phyloP scores from a whole-genome alignment of 2,329 filamentous ascomycete genomes.

The Aspergillus sojae region DNA sequence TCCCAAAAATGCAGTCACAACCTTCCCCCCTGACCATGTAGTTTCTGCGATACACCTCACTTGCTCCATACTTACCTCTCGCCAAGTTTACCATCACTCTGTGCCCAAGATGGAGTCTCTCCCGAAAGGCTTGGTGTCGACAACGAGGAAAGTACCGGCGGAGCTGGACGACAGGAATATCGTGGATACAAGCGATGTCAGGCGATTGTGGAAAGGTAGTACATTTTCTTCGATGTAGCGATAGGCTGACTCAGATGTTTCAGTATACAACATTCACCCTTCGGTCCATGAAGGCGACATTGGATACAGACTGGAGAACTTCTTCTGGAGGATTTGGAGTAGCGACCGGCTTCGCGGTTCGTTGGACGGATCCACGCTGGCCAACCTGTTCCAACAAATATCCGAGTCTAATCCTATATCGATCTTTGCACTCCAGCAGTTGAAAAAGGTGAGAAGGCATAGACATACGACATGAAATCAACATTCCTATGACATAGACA shows the following conservation, averaged over 20 bases:
- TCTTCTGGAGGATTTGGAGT: slow-evolving; percentile 58
- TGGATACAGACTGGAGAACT: slow-evolving; percentile 52
- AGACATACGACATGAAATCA: too few species aligned
- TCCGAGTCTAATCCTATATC: slow-evolving; percentile 34
- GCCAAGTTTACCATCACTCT: not conserved
- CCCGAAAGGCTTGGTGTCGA: slow-evolving; percentile 46
- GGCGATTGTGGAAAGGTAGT: slow-evolving; percentile 54
- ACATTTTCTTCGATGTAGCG: slow-evolving; percentile 9
- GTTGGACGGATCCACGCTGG: slow-evolving; percentile 45
- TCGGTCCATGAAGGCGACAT: slow-evolving; percentile 43
- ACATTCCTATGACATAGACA: not conserved
- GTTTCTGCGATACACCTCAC: slow-evolving; percentile 1
- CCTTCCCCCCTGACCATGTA: slow-evolving; percentile 16
- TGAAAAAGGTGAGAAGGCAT: slow-evolving; percentile 15
- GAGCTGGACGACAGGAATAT: slow-evolving; percentile 43
- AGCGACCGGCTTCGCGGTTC: slow-evolving; percentile 39
- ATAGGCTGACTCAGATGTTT: slow-evolving; percentile 10
- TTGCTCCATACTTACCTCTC: not conserved
- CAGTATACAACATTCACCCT: slow-evolving; percentile 52
- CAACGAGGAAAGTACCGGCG: slow-evolving; percentile 39
- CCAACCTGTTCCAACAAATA: slow-evolving; percentile 48
- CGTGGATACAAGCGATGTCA: slow-evolving; percentile 46
- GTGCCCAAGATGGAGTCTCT: slow-evolving; percentile 40
- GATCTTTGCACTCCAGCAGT: slow-evolving; percentile 19
- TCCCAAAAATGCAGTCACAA: not conserved